Evolutionary conservation across 2,329 filamentous ascomycete genomes (phyloP), one percentile per base, ranked within the genome.

Genomic region (Coniosporium tulheliwenetii): DNA sequence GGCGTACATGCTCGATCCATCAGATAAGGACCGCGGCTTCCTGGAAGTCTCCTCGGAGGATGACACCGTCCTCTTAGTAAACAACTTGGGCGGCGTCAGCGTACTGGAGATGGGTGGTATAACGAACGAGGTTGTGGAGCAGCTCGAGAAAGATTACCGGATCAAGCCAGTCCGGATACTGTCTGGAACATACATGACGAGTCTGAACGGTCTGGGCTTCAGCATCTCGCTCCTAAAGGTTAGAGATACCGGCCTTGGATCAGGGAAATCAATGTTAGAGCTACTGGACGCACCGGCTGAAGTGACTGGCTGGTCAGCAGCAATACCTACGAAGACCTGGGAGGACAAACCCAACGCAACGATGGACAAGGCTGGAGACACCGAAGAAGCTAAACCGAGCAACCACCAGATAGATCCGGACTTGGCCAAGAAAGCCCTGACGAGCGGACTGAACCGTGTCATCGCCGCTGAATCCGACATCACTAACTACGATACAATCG

Each of bases 1-100:
- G 12, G 63, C 64, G 36, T 76, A 82, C 51, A 66, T 81, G 44
- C 61, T 84, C 30, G 72, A 79, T 48, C 63, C 64, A 38, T 60
- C 56, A 30, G 82, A 86, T 55, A 63, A 70, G 51, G 81, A 86
- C 55, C 69, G 82, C n/a, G 79, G 71, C 1, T 87, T 85, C 55
- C 55, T 83, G 30, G 62, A 71, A 2, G 67, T 85, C 45, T 71
- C 70, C 38, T 63, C 67, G n/a, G 60, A 60, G 5, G 77, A 80
- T 42, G 63, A 79, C 41, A 71, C 79, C 0, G 77, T 85, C 7
- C 60, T 86, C 37, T 58, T 86, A 45, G 65, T 86, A 47, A 86
- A 86, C 60, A 86, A 86, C 55, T 69, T 86, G 1, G 82, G 79
- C 36, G 79, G 80, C 12, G 75, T 86, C 30, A 82, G 77, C 51